phyloP scores from a whole-genome alignment of 495 filamentous ascomycete genomes.

The Aspergillus sclerotioniger region DNA sequence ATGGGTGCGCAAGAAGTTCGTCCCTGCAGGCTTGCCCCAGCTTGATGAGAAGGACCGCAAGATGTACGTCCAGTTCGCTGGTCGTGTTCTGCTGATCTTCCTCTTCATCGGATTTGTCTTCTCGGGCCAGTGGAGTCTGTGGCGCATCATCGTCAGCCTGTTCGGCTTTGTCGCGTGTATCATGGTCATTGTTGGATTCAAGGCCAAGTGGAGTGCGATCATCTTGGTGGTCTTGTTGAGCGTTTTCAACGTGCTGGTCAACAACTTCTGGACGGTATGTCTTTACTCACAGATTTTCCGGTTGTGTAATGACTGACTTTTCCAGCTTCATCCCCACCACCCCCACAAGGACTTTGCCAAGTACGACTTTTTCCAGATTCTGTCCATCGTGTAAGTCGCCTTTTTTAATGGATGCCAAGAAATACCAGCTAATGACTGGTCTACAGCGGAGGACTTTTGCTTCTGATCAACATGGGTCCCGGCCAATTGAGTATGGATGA shows the following conservation, averaged over 20 bases:
- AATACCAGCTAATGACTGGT: conserved; percentile 18
- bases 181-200: conserved; percentile 99
- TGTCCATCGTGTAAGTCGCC: conserved; percentile 85
- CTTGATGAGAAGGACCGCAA: conserved; percentile 98
- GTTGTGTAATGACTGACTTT: conserved; percentile 24
- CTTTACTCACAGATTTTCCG: background rate
- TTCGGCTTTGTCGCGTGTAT: conserved; percentile 88
- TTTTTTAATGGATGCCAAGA: background rate
- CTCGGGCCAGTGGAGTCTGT: conserved; percentile 86
- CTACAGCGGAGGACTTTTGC: conserved; percentile 76
- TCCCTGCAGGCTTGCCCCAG: conserved; percentile 88
- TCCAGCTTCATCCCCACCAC: conserved; percentile 92
- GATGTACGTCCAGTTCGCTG: conserved; percentile 99
- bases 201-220: conserved; percentile 97
- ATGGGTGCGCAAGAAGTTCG: conserved; percentile 96
- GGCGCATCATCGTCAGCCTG: conserved; percentile 75
- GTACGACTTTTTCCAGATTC: conserved; percentile 99
- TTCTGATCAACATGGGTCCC: conserved; percentile 97
- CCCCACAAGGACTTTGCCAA: conserved; percentile 99
- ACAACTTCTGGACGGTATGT: conserved; percentile 99
- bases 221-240: conserved; percentile 91
- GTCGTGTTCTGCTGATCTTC: conserved; percentile 94
- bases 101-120: conserved; percentile 96
- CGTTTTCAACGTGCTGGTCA: conserved; percentile 93
- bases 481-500: conserved; percentile 97